phyloP scores from a whole-genome alignment of 495 filamentous ascomycete genomes.

The Aspergillus campestris region DNA sequence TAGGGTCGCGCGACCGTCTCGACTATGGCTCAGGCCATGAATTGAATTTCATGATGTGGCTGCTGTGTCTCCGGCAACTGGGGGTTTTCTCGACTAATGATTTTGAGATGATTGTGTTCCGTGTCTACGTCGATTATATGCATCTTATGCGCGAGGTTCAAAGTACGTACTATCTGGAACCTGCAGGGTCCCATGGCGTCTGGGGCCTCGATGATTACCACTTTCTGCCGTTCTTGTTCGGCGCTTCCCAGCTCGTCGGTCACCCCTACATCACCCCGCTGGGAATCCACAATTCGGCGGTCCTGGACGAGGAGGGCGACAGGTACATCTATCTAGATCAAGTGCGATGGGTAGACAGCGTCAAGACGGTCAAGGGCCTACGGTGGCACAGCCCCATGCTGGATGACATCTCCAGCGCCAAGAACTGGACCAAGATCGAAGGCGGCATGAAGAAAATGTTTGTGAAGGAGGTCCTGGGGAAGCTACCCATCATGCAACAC shows the following conservation, averaged over 20 bases:
- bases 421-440: constrained; percentile 87
- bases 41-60: constrained; percentile 91
- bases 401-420: constrained; percentile 91
- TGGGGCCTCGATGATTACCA: constrained; percentile 97
- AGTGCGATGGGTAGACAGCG: constrained; percentile 86
- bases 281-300: constrained; percentile 74
- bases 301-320: constrained; percentile 74
- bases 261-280: constrained; percentile 83
- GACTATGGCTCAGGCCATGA: constrained; percentile 98
- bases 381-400: constrained; percentile 98
- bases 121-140: constrained; percentile 73
- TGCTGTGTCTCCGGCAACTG: constrained; percentile 84
- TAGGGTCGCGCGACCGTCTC: constrained; percentile 80
- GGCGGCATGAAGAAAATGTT: constrained; percentile 96
- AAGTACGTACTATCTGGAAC: constrained; percentile 88
- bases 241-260: constrained; percentile 80
- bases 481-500: constrained; percentile 97
- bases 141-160: constrained; percentile 76
- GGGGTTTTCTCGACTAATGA: constrained; percentile 50
- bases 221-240: constrained; percentile 95
- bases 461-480: constrained; percentile 81
- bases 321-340: constrained; percentile 88
- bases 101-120: constrained; percentile 64
- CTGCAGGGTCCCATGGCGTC: constrained; percentile 89
- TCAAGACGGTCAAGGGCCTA: constrained; percentile 92